Conservation (phyloP, 495 filamentous ascomycete genomes). For the Symbiotaphrina buchneri region DNA sequence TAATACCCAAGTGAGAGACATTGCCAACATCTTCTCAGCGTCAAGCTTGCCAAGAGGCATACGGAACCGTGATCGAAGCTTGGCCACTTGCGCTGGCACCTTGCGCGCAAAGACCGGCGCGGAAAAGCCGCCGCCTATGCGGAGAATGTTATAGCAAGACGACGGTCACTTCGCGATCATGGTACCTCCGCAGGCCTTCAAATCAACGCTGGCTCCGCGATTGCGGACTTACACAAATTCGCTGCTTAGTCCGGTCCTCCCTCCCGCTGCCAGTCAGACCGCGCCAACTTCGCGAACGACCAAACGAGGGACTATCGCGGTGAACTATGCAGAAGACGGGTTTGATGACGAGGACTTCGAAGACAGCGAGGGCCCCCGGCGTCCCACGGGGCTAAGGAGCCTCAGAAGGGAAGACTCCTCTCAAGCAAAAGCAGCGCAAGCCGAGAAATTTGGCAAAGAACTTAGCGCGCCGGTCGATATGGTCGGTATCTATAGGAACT, state of each 20-base stretch:
- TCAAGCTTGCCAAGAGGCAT: too few relatives aligned
- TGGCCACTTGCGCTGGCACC: too few relatives aligned
- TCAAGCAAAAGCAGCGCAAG: slow-evolving; percentile 31
- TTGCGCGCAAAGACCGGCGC: too few relatives aligned
- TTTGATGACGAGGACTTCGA: slow-evolving; percentile 91
- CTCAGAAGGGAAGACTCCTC: slow-evolving; percentile 54
- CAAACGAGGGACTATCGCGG: slow-evolving; percentile 85
- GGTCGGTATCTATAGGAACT: slow-evolving; percentile 81
- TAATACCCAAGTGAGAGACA: too few relatives aligned
- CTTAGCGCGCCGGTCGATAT: slow-evolving; percentile 56
- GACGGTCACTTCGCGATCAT: background rate
- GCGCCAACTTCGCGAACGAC: slow-evolving; percentile 64
- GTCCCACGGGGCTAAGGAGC: slow-evolving; percentile 68
- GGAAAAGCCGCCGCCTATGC: too few relatives aligned
- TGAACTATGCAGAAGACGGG: slow-evolving; percentile 94
- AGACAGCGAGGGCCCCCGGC: slow-evolving; percentile 54
- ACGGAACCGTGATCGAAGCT: too few relatives aligned
- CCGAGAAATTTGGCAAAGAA: slow-evolving; percentile 70
- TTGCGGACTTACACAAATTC: slow-evolving; percentile 83
- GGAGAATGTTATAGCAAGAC: too few relatives aligned
- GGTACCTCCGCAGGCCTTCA: slow-evolving; percentile 61
- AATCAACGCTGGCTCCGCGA: slow-evolving; percentile 80
- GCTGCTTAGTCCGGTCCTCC: slow-evolving; percentile 71
- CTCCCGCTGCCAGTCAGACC: slow-evolving; percentile 30
- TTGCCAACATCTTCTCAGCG: too few relatives aligned